Conservation (phyloP, 2,329 filamentous ascomycete genomes). For the Conoideocrella luteorostrata region DNA sequence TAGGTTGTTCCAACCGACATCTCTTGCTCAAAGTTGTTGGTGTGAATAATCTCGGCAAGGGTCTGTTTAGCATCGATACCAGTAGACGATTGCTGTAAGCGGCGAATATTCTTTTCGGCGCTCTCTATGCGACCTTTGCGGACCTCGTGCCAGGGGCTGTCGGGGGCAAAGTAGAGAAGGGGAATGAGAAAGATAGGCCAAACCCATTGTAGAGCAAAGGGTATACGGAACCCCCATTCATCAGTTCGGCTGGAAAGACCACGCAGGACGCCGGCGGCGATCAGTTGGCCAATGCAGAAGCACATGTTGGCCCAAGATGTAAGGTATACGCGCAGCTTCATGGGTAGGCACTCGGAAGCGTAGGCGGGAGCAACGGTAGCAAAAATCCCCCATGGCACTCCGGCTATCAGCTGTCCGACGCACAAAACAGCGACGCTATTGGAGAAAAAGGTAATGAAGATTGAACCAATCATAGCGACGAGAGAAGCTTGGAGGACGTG, state of each 20-base stretch:
- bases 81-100: slow-evolving; percentile 35
- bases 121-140: slow-evolving; percentile 37
- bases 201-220: slow-evolving; percentile 39
- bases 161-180: slow-evolving; percentile 40
- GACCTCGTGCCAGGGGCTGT: slow-evolving; percentile 49
- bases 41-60: slow-evolving; percentile 36
- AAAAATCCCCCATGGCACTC: slow-evolving; percentile 33
- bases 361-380: slow-evolving; percentile 35
- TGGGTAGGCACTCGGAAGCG: slow-evolving; percentile 30
- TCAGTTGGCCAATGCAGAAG: slow-evolving; percentile 35
- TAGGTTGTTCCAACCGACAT: slow-evolving; percentile 28
- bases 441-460: slow-evolving; percentile 38
- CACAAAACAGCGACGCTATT: slow-evolving; percentile 27
- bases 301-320: slow-evolving; percentile 36
- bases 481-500: slow-evolving; percentile 34
- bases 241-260: slow-evolving; percentile 25
- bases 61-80: slow-evolving; percentile 22
- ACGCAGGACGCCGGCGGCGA: slow-evolving; percentile 32
- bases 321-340: slow-evolving; percentile 28
- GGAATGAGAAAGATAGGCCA: slow-evolving; percentile 34
- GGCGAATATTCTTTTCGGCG: slow-evolving; percentile 38
- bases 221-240: slow-evolving; percentile 36
- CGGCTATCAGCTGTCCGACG: slow-evolving; percentile 32
- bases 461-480: slow-evolving; percentile 26
- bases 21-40: slow-evolving; percentile 20